Evolutionary conservation across 306 rosid genomes (phyloP).

Genomic region (Canavalia gladiata): DNA sequence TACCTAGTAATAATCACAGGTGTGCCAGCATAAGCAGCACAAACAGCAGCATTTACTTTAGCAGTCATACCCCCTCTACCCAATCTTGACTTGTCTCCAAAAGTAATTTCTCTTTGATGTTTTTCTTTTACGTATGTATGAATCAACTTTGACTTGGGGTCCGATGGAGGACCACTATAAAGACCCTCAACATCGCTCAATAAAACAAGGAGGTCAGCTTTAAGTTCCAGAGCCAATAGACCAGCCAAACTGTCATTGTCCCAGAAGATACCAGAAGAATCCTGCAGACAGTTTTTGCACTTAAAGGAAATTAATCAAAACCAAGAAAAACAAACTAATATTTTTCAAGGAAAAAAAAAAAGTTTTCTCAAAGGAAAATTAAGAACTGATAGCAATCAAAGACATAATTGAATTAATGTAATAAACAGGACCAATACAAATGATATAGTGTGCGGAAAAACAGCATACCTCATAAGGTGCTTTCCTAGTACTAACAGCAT

Average conservation of each 20-base stretch:
- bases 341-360: background rate
- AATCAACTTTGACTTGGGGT: constrained; percentile 82
- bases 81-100: constrained; percentile 85
- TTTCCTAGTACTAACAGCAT: constrained; percentile 91
- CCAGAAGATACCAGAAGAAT: constrained; percentile 92
- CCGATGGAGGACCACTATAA: constrained; percentile 82
- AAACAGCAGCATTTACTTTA: constrained; percentile 86
- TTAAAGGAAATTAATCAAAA: constrained; percentile 41
- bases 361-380: constrained; percentile 20
- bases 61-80: constrained; percentile 98
- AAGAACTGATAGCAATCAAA: background rate
- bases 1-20: constrained; percentile 96
- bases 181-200: constrained; percentile 97
- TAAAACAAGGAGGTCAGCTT: constrained; percentile 87
- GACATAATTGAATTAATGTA: background rate
- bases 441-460: constrained; percentile 20
- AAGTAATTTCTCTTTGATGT: constrained; percentile 78
- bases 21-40: constrained; percentile 75
- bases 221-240: constrained; percentile 79
- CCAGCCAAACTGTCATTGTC: constrained; percentile 95
- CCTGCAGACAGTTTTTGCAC: constrained; percentile 64
- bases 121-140: constrained; percentile 80
- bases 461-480: constrained; percentile 79
- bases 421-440: background rate
- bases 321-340: constrained; percentile 20